A percentile compares a stretch with the other conserved stretches of the same genome.
Evolutionary conservation across 371 early-diverging fungal species (phyloP).

Genomic region (Synchytrium microbalum): DNA sequence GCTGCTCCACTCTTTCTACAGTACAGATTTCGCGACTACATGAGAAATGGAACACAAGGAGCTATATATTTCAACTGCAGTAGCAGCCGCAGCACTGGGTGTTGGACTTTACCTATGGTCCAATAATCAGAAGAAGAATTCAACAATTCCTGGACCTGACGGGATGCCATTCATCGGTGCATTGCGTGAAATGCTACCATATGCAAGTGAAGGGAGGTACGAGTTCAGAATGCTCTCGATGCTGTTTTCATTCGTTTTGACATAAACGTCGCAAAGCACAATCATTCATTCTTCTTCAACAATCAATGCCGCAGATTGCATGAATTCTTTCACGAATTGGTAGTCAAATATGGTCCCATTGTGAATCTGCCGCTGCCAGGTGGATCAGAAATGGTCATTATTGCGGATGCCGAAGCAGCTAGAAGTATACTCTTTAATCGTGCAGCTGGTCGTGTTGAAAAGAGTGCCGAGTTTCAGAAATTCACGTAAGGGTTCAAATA

Average conservation of each 20-base stretch:
- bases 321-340: background rate
- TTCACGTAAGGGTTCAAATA: background rate
- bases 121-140: background rate
- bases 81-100: no score
- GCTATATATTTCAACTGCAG: no score
- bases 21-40: no score
- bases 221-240: no score
- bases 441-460: background rate
- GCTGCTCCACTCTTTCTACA: no score
- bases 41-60: no score
- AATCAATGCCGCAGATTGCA: background rate
- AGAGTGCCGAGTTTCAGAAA: background rate
- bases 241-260: no score
- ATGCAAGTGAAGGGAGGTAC: background rate
- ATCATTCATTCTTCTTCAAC: no score
- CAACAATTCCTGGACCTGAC: background rate
- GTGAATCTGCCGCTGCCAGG: background rate
- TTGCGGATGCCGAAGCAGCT: background rate
- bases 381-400: background rate
- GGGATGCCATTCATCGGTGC: background rate
- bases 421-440: background rate
- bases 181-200: background rate
- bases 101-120: background rate
- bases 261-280: no score
- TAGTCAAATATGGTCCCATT: background rate